Percentiles rank a stretch among this genome's conserved stretches.
These are phyloP conservation scores for Xylaria grammica DNA, from an alignment of 495 filamentous ascomycete species.

Conservation along the genomic window DNA sequence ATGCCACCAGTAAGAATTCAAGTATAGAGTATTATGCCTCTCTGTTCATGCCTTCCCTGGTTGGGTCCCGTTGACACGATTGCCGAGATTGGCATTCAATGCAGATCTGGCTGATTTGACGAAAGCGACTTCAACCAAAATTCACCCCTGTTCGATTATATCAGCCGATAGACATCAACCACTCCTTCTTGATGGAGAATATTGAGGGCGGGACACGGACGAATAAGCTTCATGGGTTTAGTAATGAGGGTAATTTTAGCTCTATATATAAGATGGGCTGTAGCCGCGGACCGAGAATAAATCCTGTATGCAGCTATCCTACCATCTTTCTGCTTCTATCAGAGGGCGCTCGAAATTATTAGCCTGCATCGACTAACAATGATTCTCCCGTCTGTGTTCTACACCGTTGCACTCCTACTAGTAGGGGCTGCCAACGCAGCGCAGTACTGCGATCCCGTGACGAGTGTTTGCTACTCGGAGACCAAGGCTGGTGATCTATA, in stretches of 20 bases:
- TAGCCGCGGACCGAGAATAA: not conserved
- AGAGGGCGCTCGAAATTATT: not conserved
- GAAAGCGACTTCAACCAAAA: not conserved
- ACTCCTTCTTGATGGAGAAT: not conserved
- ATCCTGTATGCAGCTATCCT: not conserved
- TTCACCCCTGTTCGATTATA: not conserved
- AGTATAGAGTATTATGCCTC: not conserved
- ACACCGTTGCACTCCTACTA: conserved; percentile 16
- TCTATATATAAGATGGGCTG: not conserved
- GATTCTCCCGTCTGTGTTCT: not conserved
- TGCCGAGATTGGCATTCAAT: conserved; percentile 2
- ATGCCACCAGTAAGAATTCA: not conserved
- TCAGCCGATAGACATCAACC: conserved; percentile 3
- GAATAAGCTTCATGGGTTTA: not conserved
- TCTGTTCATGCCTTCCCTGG: not conserved
- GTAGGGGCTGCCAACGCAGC: conserved; percentile 24
- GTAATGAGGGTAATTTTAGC: not conserved
- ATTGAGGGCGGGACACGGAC: not conserved
- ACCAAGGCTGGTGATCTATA: conserved; percentile 39
- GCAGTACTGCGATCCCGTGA: conserved; percentile 46
- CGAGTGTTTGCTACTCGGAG: conserved; percentile 46
- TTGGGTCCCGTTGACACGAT: not conserved
- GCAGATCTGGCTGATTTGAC: not conserved
- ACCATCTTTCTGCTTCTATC: not conserved
- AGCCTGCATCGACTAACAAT: not conserved